Conservation (phyloP, 2,329 filamentous ascomycete genomes). For the Lomentospora prolificans region DNA sequence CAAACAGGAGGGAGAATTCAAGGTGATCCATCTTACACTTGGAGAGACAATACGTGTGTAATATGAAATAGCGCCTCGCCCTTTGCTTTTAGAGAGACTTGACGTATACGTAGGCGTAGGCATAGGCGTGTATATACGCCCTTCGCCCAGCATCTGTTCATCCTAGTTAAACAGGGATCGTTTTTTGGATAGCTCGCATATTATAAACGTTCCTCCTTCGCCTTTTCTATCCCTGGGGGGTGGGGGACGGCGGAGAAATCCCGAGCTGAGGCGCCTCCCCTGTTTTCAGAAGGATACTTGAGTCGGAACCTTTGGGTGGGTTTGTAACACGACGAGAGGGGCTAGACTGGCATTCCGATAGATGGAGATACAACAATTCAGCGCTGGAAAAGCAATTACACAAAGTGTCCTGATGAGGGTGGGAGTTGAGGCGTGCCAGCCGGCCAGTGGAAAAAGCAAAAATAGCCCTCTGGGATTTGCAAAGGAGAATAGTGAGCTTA, state of each 20-base stretch:
- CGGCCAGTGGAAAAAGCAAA: background rate
- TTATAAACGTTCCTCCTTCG: no score
- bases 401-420: background rate
- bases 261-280: background rate
- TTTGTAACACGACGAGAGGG: background rate
- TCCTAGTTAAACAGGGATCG: no score
- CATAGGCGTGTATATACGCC: no score
- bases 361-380: background rate
- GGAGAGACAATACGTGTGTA: no score
- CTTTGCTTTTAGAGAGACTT: no score
- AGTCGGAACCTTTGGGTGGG: background rate
- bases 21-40: no score
- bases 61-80: no score
- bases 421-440: background rate
- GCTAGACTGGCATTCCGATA: background rate
- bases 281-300: background rate
- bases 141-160: no score
- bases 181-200: no score
- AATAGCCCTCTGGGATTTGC: background rate
- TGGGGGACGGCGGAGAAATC: background rate
- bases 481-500: background rate
- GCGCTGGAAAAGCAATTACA: conserved; percentile 1
- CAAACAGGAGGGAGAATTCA: no score
- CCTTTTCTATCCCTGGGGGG: no score
- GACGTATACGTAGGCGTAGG: no score